phyloP scores from a whole-genome alignment of 768 basidiomycete species.

The Suillus subaureus region DNA sequence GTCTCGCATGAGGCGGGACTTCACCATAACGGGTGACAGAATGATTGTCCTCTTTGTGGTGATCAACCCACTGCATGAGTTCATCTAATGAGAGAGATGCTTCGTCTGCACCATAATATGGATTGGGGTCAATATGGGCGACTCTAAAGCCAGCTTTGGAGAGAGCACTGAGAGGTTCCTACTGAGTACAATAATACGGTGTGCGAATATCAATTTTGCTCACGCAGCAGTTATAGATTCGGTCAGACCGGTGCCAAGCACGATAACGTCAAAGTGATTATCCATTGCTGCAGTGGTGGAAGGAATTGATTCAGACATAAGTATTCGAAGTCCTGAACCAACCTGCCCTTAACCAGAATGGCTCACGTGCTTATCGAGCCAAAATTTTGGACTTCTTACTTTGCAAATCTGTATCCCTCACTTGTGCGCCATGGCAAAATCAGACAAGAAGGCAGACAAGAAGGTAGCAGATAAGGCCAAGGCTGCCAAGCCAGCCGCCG shows the following conservation, averaged over 20 bases:
- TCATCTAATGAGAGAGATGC: slow-evolving; percentile 85
- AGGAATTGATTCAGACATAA: background rate
- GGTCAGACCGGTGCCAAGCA: slow-evolving; percentile 79
- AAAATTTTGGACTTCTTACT: slow-evolving; percentile 19
- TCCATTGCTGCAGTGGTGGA: slow-evolving; percentile 30
- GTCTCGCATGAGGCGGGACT: slow-evolving; percentile 59
- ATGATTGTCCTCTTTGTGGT: slow-evolving; percentile 21
- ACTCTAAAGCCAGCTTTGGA: slow-evolving; percentile 88
- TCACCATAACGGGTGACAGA: slow-evolving; percentile 44
- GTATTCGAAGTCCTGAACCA: background rate
- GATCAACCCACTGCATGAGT: slow-evolving; percentile 67
- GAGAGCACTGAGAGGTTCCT: slow-evolving; percentile 60
- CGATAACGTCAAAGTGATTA: slow-evolving; percentile 60
- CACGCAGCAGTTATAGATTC: slow-evolving; percentile 91
- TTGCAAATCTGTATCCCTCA: slow-evolving; percentile 2
- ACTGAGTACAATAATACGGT: slow-evolving; percentile 6
- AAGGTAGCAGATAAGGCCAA: slow-evolving; percentile 33
- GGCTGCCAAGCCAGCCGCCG: slow-evolving; percentile 35
- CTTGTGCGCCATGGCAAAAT: slow-evolving; percentile 40
- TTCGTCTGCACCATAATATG: slow-evolving; percentile 84
- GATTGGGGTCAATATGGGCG: slow-evolving; percentile 83
- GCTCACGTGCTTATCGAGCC: slow-evolving; percentile 24
- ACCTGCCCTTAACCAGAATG: slow-evolving; percentile 28
- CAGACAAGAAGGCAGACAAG: slow-evolving; percentile 39
- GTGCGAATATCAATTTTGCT: slow-evolving; percentile 36